phyloP scores from a whole-genome alignment of 768 basidiomycete species.

The Auriscalpium orientale region DNA sequence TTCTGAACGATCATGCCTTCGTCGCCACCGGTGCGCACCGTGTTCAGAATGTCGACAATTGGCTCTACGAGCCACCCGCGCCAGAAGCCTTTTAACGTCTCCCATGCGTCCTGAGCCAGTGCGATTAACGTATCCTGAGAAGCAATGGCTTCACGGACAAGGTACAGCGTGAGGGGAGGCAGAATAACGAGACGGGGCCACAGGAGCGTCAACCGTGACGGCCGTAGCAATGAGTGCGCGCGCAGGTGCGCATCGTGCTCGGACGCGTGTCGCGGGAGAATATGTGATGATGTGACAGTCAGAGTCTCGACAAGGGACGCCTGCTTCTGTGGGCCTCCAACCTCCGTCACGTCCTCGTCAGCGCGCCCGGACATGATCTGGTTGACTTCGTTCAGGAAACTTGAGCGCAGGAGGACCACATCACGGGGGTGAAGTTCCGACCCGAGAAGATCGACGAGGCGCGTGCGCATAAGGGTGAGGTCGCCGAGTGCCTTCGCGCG shows the following conservation, averaged over 20 bases:
- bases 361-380: slow-evolving; percentile 3
- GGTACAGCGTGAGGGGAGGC: slow-evolving; percentile 58
- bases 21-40: slow-evolving; percentile 76
- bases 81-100: slow-evolving; percentile 68
- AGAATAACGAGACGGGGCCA: slow-evolving; percentile 82
- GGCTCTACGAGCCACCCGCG: slow-evolving; percentile 84
- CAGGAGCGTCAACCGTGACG: slow-evolving; percentile 55
- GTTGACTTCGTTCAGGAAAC: slow-evolving; percentile 5
- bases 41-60: slow-evolving; percentile 70
- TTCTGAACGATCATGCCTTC: slow-evolving; percentile 67
- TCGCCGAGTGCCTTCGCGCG: slow-evolving; percentile 61
- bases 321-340: background rate
- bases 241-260: slow-evolving; percentile 18
- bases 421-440: background rate
- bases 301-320: slow-evolving; percentile 1
- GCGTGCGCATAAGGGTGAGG: slow-evolving; percentile 47
- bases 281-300: slow-evolving; percentile 1
- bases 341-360: slow-evolving; percentile 4
- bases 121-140: slow-evolving; percentile 53
- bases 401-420: slow-evolving; percentile 7
- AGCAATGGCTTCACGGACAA: slow-evolving; percentile 42
- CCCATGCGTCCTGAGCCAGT: slow-evolving; percentile 48
- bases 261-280: slow-evolving; percentile 13
- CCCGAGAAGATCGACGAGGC: slow-evolving; percentile 29
- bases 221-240: slow-evolving; percentile 47